Evolutionary conservation across 2,329 filamentous ascomycete species (phyloP).

Genomic region (Pleoardoris graminearum): DNA sequence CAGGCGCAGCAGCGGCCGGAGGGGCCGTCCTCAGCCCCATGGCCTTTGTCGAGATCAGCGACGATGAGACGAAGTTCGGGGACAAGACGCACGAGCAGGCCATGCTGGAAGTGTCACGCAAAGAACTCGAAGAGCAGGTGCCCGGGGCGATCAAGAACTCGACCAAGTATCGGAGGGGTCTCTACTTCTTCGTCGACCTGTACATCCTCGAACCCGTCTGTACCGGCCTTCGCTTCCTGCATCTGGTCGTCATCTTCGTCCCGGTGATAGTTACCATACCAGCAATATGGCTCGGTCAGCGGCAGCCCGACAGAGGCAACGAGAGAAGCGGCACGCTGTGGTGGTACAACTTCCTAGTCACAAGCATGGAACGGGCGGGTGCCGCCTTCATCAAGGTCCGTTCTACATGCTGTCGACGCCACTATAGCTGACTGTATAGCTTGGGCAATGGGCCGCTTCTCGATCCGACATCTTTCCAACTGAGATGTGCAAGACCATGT

Average conservation of each 20-base stretch:
- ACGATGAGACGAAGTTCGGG: conserved; percentile 51
- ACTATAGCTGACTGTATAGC: conserved; percentile 52
- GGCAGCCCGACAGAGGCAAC: conserved; percentile 66
- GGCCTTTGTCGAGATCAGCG: conserved; percentile 62
- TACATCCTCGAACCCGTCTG: conserved; percentile 82
- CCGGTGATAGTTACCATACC: conserved; percentile 84
- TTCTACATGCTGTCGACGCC: background rate
- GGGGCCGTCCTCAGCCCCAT: conserved; percentile 54
- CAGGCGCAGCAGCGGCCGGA: conserved; percentile 28
- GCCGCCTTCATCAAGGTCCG: conserved; percentile 94
- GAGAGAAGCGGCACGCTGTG: conserved; percentile 82
- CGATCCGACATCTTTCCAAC: conserved; percentile 94
- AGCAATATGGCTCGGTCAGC: conserved; percentile 74
- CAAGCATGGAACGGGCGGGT: conserved; percentile 87
- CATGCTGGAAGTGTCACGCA: conserved; percentile 81
- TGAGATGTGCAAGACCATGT: conserved; percentile 92
- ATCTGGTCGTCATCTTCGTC: conserved; percentile 85
- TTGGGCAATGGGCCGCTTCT: conserved; percentile 98
- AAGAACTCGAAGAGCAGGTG: conserved; percentile 74
- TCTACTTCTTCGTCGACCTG: conserved; percentile 69
- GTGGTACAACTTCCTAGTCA: conserved; percentile 92
- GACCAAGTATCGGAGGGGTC: conserved; percentile 59
- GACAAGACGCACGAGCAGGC: conserved; percentile 75
- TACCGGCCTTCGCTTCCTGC: conserved; percentile 84
- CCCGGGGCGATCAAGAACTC: conserved; percentile 65